These are phyloP conservation scores for Oxytropis ochrocephala DNA, from an alignment of 306 rosid species.

Conservation along the genomic window DNA sequence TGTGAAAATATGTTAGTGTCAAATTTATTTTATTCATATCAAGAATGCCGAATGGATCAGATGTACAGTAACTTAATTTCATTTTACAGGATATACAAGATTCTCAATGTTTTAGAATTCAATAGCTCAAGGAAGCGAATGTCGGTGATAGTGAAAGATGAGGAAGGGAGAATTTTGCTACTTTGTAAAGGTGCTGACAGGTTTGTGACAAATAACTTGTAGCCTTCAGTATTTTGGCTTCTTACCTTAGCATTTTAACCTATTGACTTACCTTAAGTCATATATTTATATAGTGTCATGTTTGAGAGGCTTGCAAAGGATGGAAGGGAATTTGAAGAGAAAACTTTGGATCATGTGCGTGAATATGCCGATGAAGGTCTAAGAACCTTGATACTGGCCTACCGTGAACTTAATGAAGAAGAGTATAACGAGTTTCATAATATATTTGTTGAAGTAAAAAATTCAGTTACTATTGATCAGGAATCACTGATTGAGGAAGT, in stretches of 20 bases:
- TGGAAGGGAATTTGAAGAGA: slow-evolving; percentile 53
- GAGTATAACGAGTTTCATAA: slow-evolving; percentile 46
- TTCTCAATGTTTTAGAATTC: too few species aligned
- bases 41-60: not conserved
- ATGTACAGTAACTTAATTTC: not conserved
- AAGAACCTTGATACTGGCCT: too few species aligned
- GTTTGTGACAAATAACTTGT: not conserved
- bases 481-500: slow-evolving; percentile 59
- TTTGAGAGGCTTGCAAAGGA: slow-evolving; percentile 55
- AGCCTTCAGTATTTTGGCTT: slow-evolving; percentile 5
- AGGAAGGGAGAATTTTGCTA: too few species aligned
- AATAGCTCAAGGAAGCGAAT: too few species aligned
- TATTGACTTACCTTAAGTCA: not conserved
- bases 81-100: too few species aligned
- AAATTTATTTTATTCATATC: not conserved
- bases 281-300: slow-evolving; percentile 64
- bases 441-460: slow-evolving; percentile 44
- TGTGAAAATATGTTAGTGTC: not conserved
- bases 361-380: slow-evolving; percentile 36
- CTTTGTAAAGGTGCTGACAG: too few species aligned
- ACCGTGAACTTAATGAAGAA: slow-evolving; percentile 53
- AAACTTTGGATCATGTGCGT: slow-evolving; percentile 51
- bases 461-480: slow-evolving; percentile 45
- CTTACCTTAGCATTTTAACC: not conserved
- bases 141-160: too few species aligned